Percentiles rank a stretch among this genome's conserved stretches.
Evolutionary conservation across 2,329 filamentous ascomycete species (phyloP).

Genomic region (Sclerotinia trifoliorum): DNA sequence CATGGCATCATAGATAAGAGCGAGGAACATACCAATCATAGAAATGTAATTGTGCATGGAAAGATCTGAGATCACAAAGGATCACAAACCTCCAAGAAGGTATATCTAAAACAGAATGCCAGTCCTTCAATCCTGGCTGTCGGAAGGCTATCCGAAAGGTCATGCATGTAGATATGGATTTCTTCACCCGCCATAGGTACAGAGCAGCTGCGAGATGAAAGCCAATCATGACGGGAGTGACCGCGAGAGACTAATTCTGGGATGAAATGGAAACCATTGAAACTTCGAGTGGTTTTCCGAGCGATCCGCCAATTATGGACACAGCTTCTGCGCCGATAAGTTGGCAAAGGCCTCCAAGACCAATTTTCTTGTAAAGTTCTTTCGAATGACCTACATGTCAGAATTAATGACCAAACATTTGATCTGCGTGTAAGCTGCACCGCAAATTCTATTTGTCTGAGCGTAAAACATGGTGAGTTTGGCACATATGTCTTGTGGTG

Average conservation of each 20-base stretch:
- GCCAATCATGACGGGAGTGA: neutral
- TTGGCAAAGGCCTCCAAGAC: neutral
- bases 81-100: neutral
- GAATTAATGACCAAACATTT: no score
- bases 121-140: neutral
- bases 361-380: neutral
- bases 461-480: constrained; percentile 4
- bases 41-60: neutral
- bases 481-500: neutral
- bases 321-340: no score
- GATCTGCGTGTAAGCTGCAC: neutral
- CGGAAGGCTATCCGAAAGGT: neutral
- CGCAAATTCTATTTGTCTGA: neutral
- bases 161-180: neutral
- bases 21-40: neutral
- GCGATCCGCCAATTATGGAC: neutral
- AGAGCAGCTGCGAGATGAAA: neutral
- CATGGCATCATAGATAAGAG: neutral
- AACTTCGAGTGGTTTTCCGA: constrained; percentile 4
- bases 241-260: neutral
- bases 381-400: neutral
- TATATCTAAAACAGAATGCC: neutral
- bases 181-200: neutral
- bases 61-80: neutral
- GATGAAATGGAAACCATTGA: neutral